These are phyloP conservation scores for Blepharisma japonicum DNA, from an alignment of 73 alveolate genomes.

Conservation along the genomic window DNA sequence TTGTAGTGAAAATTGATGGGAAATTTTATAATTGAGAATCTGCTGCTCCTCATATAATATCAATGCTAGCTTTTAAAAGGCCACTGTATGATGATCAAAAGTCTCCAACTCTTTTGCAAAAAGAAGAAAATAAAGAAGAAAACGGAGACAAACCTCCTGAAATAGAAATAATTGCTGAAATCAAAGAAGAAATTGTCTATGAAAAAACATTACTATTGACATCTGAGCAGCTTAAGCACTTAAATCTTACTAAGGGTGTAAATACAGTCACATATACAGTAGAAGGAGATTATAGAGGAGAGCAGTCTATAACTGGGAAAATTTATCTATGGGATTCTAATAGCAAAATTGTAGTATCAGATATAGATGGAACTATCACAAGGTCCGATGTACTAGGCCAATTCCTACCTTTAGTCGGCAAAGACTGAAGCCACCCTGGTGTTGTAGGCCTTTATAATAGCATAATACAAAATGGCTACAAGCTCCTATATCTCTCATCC, in stretches of 20 bases:
- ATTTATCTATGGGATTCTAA: conserved; percentile 78
- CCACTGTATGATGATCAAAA: conserved; percentile 43
- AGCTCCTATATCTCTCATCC: conserved; percentile 90
- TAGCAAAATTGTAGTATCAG: conserved; percentile 84
- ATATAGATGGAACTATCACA: conserved; percentile 98
- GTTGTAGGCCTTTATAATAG: conserved; percentile 72
- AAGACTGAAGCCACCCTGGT: conserved; percentile 95
- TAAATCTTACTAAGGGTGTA: conserved; percentile 68
- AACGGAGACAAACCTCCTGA: background rate
- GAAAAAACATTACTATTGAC: conserved; percentile 60
- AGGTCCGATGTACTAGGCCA: conserved; percentile 94
- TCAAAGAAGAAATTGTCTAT: background rate
- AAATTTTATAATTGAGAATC: conserved; percentile 76
- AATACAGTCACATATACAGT: conserved; percentile 78
- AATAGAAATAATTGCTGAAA: background rate
- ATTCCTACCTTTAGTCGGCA: conserved; percentile 90
- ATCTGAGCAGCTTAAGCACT: conserved; percentile 67
- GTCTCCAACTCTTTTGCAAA: background rate
- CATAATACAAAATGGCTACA: conserved; percentile 80
- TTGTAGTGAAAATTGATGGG: conserved; percentile 79
- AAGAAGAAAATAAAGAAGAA: conserved; percentile 27
- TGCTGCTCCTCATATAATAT: conserved; percentile 81
- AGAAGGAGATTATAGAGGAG: conserved; percentile 63
- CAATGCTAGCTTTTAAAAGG: conserved; percentile 74
- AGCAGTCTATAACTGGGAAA: conserved; percentile 35